Conservation (phyloP, 2,329 filamentous ascomycete genomes). For the Aspergillus piperis region DNA sequence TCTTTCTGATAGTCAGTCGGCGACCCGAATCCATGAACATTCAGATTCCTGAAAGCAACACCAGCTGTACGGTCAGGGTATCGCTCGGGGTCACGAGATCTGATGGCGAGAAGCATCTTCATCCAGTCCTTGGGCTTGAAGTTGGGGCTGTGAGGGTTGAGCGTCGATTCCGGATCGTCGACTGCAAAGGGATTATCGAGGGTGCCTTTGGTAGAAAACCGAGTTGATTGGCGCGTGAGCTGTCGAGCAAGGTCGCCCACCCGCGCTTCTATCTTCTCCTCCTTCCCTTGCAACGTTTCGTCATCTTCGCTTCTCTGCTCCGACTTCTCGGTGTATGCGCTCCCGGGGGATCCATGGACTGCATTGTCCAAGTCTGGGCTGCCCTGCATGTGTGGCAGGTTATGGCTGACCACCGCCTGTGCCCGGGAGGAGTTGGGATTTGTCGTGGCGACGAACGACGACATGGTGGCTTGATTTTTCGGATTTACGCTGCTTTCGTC, state of each 20-base stretch:
- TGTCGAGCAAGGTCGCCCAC: slow-evolving; percentile 17
- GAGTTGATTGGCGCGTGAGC: slow-evolving; percentile 26
- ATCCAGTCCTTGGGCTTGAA: slow-evolving; percentile 26
- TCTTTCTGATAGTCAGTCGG: slow-evolving; percentile 68
- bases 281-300: slow-evolving; percentile 13
- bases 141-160: slow-evolving; percentile 24
- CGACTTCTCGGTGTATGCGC: neutral
- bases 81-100: slow-evolving; percentile 22
- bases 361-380: slow-evolving; percentile 11
- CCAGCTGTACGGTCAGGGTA: slow-evolving; percentile 50
- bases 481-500: neutral
- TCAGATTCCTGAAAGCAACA: slow-evolving; percentile 64
- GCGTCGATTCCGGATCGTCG: slow-evolving; percentile 21
- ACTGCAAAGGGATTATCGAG: slow-evolving; percentile 22
- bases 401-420: slow-evolving; percentile 21
- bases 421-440: slow-evolving; percentile 13
- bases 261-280: slow-evolving; percentile 11
- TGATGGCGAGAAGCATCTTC: slow-evolving; percentile 22
- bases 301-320: slow-evolving; percentile 19
- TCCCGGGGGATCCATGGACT: neutral
- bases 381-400: slow-evolving; percentile 8
- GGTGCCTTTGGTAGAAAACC: slow-evolving; percentile 18
- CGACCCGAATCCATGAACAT: slow-evolving; percentile 65
- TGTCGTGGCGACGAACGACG: slow-evolving; percentile 18
- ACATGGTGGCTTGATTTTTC: slow-evolving; percentile 10